Evolutionary conservation across 148 eudicot genomes (phyloP), one percentile per base, ranked within the genome.

Genomic region (Dianthus caryophyllus): DNA sequence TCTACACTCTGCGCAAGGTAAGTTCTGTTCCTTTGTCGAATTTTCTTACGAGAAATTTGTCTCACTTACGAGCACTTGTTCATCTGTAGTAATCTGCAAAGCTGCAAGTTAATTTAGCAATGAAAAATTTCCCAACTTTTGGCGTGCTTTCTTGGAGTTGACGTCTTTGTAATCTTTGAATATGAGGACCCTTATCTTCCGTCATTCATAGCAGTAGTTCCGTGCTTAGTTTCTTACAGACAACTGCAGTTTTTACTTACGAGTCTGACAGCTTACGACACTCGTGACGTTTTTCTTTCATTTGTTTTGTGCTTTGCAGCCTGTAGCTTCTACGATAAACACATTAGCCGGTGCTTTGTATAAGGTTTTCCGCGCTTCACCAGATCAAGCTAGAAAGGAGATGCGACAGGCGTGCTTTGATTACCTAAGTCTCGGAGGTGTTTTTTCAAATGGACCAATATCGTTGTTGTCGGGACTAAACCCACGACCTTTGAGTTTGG

Each of bases 401-500:
- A 87, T 89, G 96, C 80, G 91, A 5, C 76, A 92, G 66, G 96
- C 97, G 55, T 88, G 96, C 81, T 88, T 87, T 39, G 97, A 91
- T 68, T 88, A 91, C 61, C 64, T 92, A 67, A 89, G 96, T 75
- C 94, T 89, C 48, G 93, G 97, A 9, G 91, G 97, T 30, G 69
- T 89, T 29, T 89, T 73, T 66, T 82, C 94, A 17, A 76, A 71
- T 2, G 98, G 96, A 41, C 94, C 98, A 1, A 83, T 92, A 11
- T 73, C 96, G 68, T 66, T 92, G 51, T 80, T 92, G 11, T 92
- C 97, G 0, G 97, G 97, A 24, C 61, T 89, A 55, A 92, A 92
- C 73, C 97, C 97, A 17, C 82, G 84, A 25, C 97, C 97, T 9
- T 61, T 88, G 71, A 88, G 84, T 80, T 79, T 91, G 73, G 97